Conservation (phyloP, 192 early-diverging fungal species). For the Coemansia asiatica region DNA sequence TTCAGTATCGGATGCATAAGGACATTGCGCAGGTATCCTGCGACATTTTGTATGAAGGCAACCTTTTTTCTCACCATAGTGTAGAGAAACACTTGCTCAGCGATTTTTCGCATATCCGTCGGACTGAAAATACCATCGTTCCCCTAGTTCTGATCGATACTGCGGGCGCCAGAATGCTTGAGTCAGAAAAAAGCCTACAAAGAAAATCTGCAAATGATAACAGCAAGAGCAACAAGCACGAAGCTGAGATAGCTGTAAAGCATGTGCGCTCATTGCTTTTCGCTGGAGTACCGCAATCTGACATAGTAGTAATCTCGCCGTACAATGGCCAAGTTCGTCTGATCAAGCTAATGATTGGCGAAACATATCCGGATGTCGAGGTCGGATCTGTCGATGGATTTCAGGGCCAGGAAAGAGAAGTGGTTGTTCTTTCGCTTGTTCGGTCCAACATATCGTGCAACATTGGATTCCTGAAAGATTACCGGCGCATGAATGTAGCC, state of each 20-base stretch:
- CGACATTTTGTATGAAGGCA: constrained; percentile 66
- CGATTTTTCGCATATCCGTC: constrained; percentile 61
- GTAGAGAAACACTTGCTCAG: constrained; percentile 65
- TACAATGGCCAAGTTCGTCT: constrained; percentile 77
- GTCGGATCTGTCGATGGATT: constrained; percentile 87
- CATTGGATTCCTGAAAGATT: constrained; percentile 83
- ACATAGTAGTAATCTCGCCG: constrained; percentile 86
- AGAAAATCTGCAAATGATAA: constrained; percentile 35
- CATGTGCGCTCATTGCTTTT: constrained; percentile 66
- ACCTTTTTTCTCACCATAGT: constrained; percentile 62
- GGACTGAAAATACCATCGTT: constrained; percentile 60
- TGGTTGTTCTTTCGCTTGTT: constrained; percentile 77
- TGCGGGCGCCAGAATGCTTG: constrained; percentile 48
- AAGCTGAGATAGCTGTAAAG: constrained; percentile 63
- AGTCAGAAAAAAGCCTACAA: constrained; percentile 19
- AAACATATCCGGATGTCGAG: constrained; percentile 64
- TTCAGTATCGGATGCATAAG: constrained; percentile 90
- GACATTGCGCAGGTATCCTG: constrained; percentile 77
- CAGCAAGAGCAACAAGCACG: constrained; percentile 74
- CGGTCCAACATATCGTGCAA: constrained; percentile 73
- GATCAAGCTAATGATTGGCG: constrained; percentile 55
- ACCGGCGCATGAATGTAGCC: constrained; percentile 85
- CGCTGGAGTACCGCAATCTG: constrained; percentile 60
- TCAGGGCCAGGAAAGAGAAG: constrained; percentile 90
- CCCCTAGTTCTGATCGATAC: constrained; percentile 77